Evolutionary conservation across 768 basidiomycete genomes (phyloP).

Genomic region (Exidia glandulosa): DNA sequence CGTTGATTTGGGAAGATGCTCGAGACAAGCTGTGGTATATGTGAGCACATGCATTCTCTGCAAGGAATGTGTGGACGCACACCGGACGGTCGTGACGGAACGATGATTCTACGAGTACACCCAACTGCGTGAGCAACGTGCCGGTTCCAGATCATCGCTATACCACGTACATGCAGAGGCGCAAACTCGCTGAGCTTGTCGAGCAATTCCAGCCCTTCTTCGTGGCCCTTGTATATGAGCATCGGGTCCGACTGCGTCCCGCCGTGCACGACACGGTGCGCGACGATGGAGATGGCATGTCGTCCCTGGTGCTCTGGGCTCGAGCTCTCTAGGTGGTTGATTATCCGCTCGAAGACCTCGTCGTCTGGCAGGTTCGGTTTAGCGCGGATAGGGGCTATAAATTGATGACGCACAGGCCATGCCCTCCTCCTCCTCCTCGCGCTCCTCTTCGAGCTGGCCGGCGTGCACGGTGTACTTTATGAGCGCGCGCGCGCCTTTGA

Average conservation of each 20-base stretch:
- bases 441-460: constrained; percentile 3
- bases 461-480: constrained; percentile 8
- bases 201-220: constrained; percentile 41
- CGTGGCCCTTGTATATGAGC: constrained; percentile 52
- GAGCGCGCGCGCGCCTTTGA: constrained; percentile 5
- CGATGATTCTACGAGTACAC: constrained; percentile 8
- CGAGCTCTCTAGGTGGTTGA: constrained; percentile 7
- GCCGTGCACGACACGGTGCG: constrained; percentile 78
- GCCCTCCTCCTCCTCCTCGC: constrained; percentile 9
- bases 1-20: constrained; percentile 50
- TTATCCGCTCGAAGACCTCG: neutral
- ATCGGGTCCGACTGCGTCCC: constrained; percentile 68
- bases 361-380: neutral
- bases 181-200: constrained; percentile 68
- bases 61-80: neutral
- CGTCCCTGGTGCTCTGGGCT: neutral
- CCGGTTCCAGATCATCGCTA: neutral
- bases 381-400: neutral
- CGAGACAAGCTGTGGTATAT: constrained; percentile 50
- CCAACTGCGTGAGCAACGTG: neutral
- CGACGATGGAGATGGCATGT: neutral
- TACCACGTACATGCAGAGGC: constrained; percentile 51
- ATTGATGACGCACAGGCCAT: constrained; percentile 7
- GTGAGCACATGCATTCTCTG: constrained; percentile 54
- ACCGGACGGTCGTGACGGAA: neutral